Percentiles rank a stretch among this genome's conserved stretches.
These are phyloP conservation scores for Mycoemilia scoparia DNA, from an alignment of 192 early-diverging fungal species.

Conservation along the genomic window DNA sequence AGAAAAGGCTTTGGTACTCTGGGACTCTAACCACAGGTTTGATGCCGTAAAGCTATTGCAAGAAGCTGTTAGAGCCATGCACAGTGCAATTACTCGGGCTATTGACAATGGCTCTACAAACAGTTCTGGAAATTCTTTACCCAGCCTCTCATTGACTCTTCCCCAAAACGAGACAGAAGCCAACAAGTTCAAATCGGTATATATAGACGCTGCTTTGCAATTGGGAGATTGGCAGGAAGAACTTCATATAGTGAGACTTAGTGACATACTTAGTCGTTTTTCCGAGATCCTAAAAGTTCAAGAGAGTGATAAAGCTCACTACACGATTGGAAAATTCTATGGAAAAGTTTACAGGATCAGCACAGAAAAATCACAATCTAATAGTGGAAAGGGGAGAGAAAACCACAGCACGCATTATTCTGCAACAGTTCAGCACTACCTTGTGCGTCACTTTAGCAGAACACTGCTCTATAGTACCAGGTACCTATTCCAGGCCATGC, in stretches of 20 bases:
- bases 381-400: constrained; percentile 5
- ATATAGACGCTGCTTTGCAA: constrained; percentile 14
- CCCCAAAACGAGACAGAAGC: constrained; percentile 1
- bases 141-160: background rate
- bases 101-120: background rate
- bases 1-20: too few species aligned
- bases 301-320: constrained; percentile 26
- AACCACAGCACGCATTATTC: constrained; percentile 9
- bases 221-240: constrained; percentile 18
- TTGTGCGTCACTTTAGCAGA: constrained; percentile 22
- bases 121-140: background rate
- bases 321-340: constrained; percentile 18
- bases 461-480: constrained; percentile 47
- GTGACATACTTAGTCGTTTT: constrained; percentile 8
- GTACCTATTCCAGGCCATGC: constrained; percentile 72
- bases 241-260: constrained; percentile 8
- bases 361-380: constrained; percentile 6
- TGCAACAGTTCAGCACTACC: constrained; percentile 19
- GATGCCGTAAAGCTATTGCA: too few species aligned
- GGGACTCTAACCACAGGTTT: too few species aligned
- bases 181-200: constrained; percentile 9
- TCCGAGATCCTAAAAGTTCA: constrained; percentile 12
- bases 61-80: too few species aligned
- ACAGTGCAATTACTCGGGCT: too few species aligned
- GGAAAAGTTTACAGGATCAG: constrained; percentile 11